Base-by-base conservation (phyloP, 768 basidiomycete genomes). In the Rhizopogon vulgaris region DNA sequence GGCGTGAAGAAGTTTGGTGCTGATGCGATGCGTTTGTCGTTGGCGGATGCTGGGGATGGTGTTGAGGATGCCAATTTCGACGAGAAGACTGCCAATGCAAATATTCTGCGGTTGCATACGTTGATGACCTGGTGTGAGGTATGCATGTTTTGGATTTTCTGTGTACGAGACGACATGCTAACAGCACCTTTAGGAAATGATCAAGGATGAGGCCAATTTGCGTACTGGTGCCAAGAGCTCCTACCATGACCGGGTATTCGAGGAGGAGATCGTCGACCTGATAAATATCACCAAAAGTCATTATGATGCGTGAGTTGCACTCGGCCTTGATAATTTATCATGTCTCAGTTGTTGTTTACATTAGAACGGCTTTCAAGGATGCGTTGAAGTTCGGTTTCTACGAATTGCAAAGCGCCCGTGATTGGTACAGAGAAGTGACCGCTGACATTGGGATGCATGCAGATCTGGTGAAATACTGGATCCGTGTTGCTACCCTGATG, bases 11-110 rank as follows among this genome's bases (percentile, higher is more conserved):
- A 98, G 77, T 98, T 95, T 63, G 96, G 96, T 53, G 94, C 96
- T 34, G 96, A 98, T 66, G 91, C 94, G 30, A 94, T 88, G 62
- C 78, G 96, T 51, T 70, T 99, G 73, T 79, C 84, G 17, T 77
- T 99, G 69, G 96, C 96, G 24, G 95, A 98, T 73, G 93, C 94
- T 25, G 96, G 96, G 12, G 96, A 99, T 66, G 92, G 94, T 47
- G 79, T 97, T 59, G 94, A 96, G 69, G 96, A 99, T 70, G 95
- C 95, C 41, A 99, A 99, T 75, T 99, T 98, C 62, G 96, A 99
- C 65, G 95, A 98, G 77, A 90, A 93, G 74, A 90, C 87, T 5
- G 96, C 96, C 15, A 99, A 98, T 65, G 94, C 96, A 10, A 93
- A 91, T 56, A 98, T 99, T 64, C 69, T 98, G 65, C 80, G 96